Evolutionary conservation across 2,329 filamentous ascomycete species (phyloP).

Genomic region (Byssoonygena ceratinophila): DNA sequence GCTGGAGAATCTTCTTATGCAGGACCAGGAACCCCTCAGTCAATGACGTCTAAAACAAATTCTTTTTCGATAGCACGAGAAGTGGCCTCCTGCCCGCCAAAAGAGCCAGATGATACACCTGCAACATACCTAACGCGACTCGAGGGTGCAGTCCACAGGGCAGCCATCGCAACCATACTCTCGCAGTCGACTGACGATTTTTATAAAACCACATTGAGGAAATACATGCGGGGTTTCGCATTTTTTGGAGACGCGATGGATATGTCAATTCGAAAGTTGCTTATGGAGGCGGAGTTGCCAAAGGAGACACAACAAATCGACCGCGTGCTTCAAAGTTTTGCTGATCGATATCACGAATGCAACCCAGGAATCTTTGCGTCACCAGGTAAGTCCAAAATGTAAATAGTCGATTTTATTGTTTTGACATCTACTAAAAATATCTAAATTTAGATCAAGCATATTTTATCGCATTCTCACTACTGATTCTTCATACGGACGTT

Average conservation of each 20-base stretch:
- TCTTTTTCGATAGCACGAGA: conserved; percentile 70
- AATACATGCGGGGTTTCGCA: conserved; percentile 88
- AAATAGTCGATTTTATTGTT: background rate
- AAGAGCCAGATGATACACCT: conserved; percentile 77
- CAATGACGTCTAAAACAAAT: conserved; percentile 69
- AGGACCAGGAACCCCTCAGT: conserved; percentile 41
- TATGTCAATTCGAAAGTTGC: conserved; percentile 87
- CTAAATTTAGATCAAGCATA: conserved; percentile 67
- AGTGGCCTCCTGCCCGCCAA: conserved; percentile 51
- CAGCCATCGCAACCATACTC: conserved; percentile 71
- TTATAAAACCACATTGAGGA: conserved; percentile 69
- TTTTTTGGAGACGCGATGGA: conserved; percentile 98
- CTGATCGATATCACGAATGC: conserved; percentile 94
- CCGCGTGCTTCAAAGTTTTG: conserved; percentile 83
- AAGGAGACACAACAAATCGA: conserved; percentile 98
- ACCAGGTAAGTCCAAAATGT: conserved; percentile 41
- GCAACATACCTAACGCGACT: conserved; percentile 78
- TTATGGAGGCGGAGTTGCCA: conserved; percentile 92
- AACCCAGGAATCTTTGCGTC: conserved; percentile 90
- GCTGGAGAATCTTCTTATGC: conserved; percentile 52
- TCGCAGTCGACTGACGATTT: conserved; percentile 82
- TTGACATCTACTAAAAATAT: background rate
- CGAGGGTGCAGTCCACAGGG: conserved; percentile 67
- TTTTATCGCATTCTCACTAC: conserved; percentile 90
- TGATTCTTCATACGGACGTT: conserved; percentile 95